Evolutionary conservation across 257 asterid genomes (phyloP), one percentile per base, ranked within the genome.

Genomic region (Solanum pimpinellifolium): DNA sequence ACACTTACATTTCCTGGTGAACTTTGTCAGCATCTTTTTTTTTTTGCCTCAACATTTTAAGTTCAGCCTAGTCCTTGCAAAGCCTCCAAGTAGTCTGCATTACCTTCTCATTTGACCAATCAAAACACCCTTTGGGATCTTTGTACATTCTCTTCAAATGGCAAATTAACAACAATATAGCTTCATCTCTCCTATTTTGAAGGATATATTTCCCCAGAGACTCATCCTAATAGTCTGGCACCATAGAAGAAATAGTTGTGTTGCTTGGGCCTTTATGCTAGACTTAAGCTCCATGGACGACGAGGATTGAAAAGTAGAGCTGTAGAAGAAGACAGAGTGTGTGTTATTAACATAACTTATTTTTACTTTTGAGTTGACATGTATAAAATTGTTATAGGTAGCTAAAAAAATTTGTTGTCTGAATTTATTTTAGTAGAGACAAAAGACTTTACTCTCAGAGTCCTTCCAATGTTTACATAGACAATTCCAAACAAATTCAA

Each of bases 1-100:
- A 81, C 13, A 87, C 76, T 78, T 92, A 96, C 87, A 72, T 90
- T 77, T 94, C 97, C 91, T 89, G 92, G 65, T 92, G 91, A 85
- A 89, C 81, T 72, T 87, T 94, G 44, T 93, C 95, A 1, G 85
- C 83, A 85, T 93, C 98, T 85, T 91, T 96, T 77, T 94, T 89
- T 94, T 94, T 98, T 73, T 92, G 94, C 91, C 92, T 95, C 93
- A 95, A 84, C 86, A 87, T 90, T 91, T 91, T 94, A 93, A 95
- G 73, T 90, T 94, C 99, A 3, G 49, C 85, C 91, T 89, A 88
- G 78, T 94, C 94, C 90, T 94, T 93, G 27, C 90, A 87, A 21
- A 94, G 96, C 90, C 90, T 92, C 65, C 89, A 86, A 76, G 98
- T 91, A 62, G 94, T 94, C 89, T 94, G 94, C 95, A 91, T 93